A percentile compares a stretch with the other conserved stretches of the same genome.
Evolutionary conservation across 441 rosid species (phyloP).

Genomic region (Erodium chrysanthum): DNA sequence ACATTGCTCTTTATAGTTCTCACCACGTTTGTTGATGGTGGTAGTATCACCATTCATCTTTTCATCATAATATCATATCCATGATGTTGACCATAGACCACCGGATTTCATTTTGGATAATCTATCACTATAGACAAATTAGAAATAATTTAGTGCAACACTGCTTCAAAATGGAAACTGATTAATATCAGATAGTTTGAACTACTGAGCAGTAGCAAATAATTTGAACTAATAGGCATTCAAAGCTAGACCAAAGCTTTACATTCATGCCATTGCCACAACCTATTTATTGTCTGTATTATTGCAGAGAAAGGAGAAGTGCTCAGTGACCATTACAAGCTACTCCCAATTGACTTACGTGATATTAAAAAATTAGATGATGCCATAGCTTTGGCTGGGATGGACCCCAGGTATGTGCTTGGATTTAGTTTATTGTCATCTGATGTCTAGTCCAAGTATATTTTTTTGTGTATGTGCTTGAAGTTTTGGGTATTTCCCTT

Average conservation of each 20-base stretch:
- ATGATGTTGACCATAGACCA: neutral
- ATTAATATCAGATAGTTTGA: neutral
- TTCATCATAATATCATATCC: neutral
- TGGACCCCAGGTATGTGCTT: constrained; percentile 64
- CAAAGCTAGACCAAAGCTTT: neutral
- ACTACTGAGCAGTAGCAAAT: neutral
- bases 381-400: constrained; percentile 53
- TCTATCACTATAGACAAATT: neutral
- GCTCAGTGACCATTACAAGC: constrained; percentile 73
- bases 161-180: neutral
- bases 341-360: constrained; percentile 78
- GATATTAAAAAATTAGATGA: constrained; percentile 59
- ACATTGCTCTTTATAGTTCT: neutral
- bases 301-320: constrained; percentile 80
- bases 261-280: neutral
- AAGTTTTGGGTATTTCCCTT: too few species aligned
- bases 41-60: too few species aligned
- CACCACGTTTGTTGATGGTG: neutral
- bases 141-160: neutral
- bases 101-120: neutral
- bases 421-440: constrained; percentile 7
- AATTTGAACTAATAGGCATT: neutral
- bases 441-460: constrained; percentile 9
- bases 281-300: constrained; percentile 15
- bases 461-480: too few species aligned